Conservation (phyloP, 1,284 basidiomycete genomes). For the Calocybe gambosa region DNA sequence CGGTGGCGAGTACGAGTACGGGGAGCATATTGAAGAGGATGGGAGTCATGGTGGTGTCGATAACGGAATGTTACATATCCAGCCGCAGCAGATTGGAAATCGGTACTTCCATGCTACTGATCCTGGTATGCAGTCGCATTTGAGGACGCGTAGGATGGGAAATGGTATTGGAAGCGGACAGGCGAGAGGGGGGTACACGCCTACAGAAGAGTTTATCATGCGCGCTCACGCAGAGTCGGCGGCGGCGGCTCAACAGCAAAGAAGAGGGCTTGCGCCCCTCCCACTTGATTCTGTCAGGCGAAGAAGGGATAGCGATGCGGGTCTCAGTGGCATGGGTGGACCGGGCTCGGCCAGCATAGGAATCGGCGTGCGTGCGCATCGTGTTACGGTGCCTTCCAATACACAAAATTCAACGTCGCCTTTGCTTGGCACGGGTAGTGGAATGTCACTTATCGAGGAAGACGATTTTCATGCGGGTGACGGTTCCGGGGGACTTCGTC, state of each 20-base stretch:
- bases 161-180: neutral
- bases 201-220: slow-evolving; percentile 60
- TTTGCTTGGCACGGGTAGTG: slow-evolving; percentile 9
- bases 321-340: too few relatives aligned
- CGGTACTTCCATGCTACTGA: too few relatives aligned
- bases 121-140: neutral
- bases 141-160: too few relatives aligned
- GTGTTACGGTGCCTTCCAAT: slow-evolving; percentile 32
- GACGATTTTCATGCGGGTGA: slow-evolving; percentile 29
- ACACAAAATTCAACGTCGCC: slow-evolving; percentile 9
- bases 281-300: slow-evolving; percentile 25
- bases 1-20: neutral
- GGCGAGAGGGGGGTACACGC: slow-evolving; percentile 49
- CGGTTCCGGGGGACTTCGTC: neutral
- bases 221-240: slow-evolving; percentile 44
- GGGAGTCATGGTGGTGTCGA: neutral
- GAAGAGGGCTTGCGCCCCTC: slow-evolving; percentile 22
- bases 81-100: neutral
- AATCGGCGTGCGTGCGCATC: slow-evolving; percentile 35
- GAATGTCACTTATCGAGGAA: slow-evolving; percentile 23
- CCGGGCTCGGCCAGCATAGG: too few relatives aligned
- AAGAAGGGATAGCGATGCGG: slow-evolving; percentile 17
- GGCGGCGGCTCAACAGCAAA: slow-evolving; percentile 13
- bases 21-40: too few relatives aligned
- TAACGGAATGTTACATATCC: neutral